Base-by-base conservation (phyloP, 352 stramenopile genomes). In the Globisporangium takayamanum region DNA sequence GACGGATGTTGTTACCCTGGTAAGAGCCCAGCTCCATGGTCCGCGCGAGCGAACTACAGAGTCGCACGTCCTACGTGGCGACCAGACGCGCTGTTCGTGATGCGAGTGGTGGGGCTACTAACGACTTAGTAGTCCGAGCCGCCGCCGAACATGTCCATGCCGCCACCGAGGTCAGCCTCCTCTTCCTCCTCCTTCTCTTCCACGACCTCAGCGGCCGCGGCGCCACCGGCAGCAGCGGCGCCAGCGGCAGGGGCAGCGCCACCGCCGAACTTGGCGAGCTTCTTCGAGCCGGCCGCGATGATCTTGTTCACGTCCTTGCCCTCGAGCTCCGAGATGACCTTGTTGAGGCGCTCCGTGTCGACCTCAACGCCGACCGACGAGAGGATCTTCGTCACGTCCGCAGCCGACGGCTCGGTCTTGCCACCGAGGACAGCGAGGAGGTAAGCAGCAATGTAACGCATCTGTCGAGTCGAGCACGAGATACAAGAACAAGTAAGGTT, bases 371-470 rank as follows among this genome's bases (percentile, higher is more conserved):
- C 93, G 55, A 84, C 87, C 48, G 94, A 90, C 60, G 87, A 72
- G 50, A 99, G 79, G 62, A 99, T 96, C 53, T 79, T 80, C 57
- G 81, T 94, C 63, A 98, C 80, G 57, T 99, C 93, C 67, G 85
- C 85, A 51, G 81, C 88, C 64, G 75, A 89, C 61, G 96, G 96
- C 53, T 67, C 72, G 45, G 69, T 75, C 81, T 98, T 96, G 64
- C 96, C 95, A 64, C 89, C 94, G 57, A 99, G 80, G 69, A 96
- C 94, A 80, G 94, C 94, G 64, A 99, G 81, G 61, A 99, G 76
- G 83, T 98, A 97, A 66, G 96, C 96, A 85, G 94, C 91, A 91
- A 98, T 90, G 94, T 98, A 96, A 90, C 89, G 83, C 96, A 99
- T 99, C 83, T 96, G 68, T 14, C n/a, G n/a, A 16, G 0, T 50